Conservation (phyloP, 805 yeast genomes). For the Blastobotrys mokoenaii region DNA sequence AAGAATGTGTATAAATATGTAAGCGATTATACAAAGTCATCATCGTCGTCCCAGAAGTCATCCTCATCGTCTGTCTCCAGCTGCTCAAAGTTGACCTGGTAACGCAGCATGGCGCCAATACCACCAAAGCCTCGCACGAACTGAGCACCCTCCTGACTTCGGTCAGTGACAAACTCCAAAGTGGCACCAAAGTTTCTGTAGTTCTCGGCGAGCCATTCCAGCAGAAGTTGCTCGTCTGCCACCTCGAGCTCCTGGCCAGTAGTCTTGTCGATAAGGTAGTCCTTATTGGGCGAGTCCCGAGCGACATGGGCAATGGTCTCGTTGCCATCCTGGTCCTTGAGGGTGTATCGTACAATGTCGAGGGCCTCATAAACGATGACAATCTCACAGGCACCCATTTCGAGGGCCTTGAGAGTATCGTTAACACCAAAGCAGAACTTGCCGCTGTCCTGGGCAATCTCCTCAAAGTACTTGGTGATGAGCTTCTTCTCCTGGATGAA, state of each 20-base stretch:
- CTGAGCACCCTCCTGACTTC: conserved; percentile 97
- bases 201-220: conserved; percentile 98
- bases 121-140: conserved; percentile 98
- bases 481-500: conserved; percentile 97
- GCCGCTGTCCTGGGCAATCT: conserved; percentile 95
- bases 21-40: conserved; percentile 4
- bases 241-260: conserved; percentile 92
- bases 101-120: conserved; percentile 92
- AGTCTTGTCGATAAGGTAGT: conserved; percentile 67
- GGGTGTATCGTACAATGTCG: conserved; percentile 72
- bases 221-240: conserved; percentile 70
- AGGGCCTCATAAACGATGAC: conserved; percentile 90
- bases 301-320: conserved; percentile 64
- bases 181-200: conserved; percentile 91
- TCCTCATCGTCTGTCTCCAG: conserved; percentile 83
- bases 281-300: conserved; percentile 67
- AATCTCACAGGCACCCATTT: conserved; percentile 90
- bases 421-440: conserved; percentile 96
- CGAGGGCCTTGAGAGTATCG: conserved; percentile 93
- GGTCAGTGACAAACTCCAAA: conserved; percentile 92
- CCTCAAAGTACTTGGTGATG: conserved; percentile 86
- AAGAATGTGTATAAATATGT: neutral
- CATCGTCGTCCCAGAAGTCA: conserved; percentile 54
- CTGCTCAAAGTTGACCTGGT: conserved; percentile 95
- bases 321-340: conserved; percentile 75